Evolutionary conservation across 768 basidiomycete genomes (phyloP).

Genomic region (Filobasidium floriforme): DNA sequence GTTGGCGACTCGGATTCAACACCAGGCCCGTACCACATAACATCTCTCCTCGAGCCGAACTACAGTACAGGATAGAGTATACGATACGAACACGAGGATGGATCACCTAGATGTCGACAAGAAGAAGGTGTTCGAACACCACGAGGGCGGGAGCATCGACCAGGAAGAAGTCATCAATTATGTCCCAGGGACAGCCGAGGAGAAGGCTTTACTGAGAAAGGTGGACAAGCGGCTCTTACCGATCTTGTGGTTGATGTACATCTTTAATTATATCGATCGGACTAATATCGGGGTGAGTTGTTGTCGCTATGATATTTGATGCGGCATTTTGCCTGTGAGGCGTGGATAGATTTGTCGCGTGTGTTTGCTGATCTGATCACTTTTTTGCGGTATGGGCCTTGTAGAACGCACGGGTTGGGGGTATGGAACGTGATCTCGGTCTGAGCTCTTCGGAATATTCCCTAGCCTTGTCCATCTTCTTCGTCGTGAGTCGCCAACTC

Average conservation of each 20-base stretch:
- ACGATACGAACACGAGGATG: no score
- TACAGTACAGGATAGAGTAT: no score
- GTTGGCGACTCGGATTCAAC: no score
- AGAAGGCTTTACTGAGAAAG: slow-evolving; percentile 37
- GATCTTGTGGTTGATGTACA: slow-evolving; percentile 39
- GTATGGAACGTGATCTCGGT: slow-evolving; percentile 37
- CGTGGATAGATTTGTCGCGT: no score
- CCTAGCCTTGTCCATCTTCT: slow-evolving; percentile 44
- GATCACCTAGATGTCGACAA: no score
- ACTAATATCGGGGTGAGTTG: slow-evolving; percentile 32
- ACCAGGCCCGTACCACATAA: no score
- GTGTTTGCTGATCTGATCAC: no score
- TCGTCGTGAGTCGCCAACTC: slow-evolving; percentile 32
- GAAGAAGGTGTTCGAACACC: no score
- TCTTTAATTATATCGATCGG: slow-evolving; percentile 36
- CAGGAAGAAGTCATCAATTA: slow-evolving; percentile 23
- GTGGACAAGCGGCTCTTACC: slow-evolving; percentile 36
- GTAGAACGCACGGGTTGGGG: slow-evolving; percentile 40
- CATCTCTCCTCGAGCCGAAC: no score
- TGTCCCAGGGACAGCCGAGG: slow-evolving; percentile 33
- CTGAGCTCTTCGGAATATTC: slow-evolving; percentile 43
- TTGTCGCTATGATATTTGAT: not conserved
- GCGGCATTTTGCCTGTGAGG: no score
- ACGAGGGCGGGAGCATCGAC: no score
- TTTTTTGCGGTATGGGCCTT: no score